phyloP scores from a whole-genome alignment of 2,329 filamentous ascomycete genomes.

The Chaetoscypha palmicola region DNA sequence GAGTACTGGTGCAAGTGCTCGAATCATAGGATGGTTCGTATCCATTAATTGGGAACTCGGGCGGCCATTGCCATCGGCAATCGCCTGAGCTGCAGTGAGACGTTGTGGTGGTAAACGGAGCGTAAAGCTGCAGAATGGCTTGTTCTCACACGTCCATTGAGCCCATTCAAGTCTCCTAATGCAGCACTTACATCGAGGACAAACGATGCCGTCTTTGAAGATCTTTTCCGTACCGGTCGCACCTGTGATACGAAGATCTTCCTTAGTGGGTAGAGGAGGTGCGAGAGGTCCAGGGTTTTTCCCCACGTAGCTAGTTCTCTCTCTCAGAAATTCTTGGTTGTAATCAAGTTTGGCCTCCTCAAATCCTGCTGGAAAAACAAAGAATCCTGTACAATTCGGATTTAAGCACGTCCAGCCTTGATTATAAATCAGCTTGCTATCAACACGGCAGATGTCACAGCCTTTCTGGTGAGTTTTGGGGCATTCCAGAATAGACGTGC shows the following conservation, averaged over 20 bases:
- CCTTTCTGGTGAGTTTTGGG: constrained; percentile 9
- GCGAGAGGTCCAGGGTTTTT: constrained; percentile 34
- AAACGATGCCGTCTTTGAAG: constrained; percentile 59
- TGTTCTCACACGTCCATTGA: constrained; percentile 53
- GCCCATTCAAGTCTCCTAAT: constrained; percentile 53
- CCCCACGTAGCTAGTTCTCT: constrained; percentile 39
- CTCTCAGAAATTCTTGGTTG: constrained; percentile 48
- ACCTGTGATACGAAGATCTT: constrained; percentile 27
- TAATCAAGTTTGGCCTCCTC: constrained; percentile 39
- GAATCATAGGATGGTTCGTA: not conserved
- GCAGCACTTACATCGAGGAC: constrained; percentile 55
- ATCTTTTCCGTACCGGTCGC: constrained; percentile 40
- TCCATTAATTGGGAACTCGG: not conserved
- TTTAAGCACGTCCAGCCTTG: constrained; percentile 54
- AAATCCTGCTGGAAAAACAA: constrained; percentile 29
- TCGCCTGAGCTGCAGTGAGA: constrained; percentile 12
- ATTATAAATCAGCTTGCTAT: constrained; percentile 36
- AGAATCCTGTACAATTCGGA: constrained; percentile 46
- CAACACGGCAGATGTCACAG: constrained; percentile 37
- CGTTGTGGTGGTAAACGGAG: constrained; percentile 20
- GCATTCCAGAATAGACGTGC: constrained; percentile 20
- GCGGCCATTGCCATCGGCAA: constrained; percentile 6
- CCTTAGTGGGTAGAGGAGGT: constrained; percentile 34
- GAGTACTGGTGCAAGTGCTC: constrained; percentile 7
- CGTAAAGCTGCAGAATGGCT: constrained; percentile 42